phyloP scores from a whole-genome alignment of 192 early-diverging fungal genomes.

The Umbelopsis isabellina region DNA sequence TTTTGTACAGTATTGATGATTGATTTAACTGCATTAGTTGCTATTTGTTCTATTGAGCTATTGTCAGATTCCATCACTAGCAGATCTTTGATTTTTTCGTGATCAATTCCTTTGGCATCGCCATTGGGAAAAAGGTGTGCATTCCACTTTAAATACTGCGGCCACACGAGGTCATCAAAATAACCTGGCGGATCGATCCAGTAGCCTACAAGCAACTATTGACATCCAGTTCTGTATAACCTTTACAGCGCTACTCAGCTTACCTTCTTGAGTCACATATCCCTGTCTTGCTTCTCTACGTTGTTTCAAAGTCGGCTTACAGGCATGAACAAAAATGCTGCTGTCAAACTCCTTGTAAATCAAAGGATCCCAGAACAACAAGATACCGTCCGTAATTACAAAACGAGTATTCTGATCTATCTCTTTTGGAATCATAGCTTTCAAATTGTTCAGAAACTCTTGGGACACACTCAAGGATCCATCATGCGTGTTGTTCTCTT shows the following conservation, averaged over 20 bases:
- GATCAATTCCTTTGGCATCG: neutral
- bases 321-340: conserved; percentile 62
- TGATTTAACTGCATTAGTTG: conserved; percentile 2
- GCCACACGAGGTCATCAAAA: conserved; percentile 79
- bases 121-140: conserved; percentile 38
- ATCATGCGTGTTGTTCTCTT: conserved; percentile 44
- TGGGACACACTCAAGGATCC: conserved; percentile 16
- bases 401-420: conserved; percentile 34
- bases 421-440: neutral
- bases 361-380: conserved; percentile 64
- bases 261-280: conserved; percentile 81
- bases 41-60: conserved; percentile 21
- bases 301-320: conserved; percentile 61
- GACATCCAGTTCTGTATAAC: neutral
- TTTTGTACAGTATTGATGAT: neutral
- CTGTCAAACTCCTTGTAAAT: conserved; percentile 50
- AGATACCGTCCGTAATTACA: conserved; percentile 78
- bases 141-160: conserved; percentile 62
- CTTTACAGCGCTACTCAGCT: neutral
- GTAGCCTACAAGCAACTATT: conserved; percentile 41
- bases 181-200: conserved; percentile 80
- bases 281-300: conserved; percentile 65
- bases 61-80: conserved; percentile 31
- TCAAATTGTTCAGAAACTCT: neutral
- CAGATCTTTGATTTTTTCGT: conserved; percentile 12